Conservation (phyloP, 345 rosid genomes). For the Jatropha curcas region DNA sequence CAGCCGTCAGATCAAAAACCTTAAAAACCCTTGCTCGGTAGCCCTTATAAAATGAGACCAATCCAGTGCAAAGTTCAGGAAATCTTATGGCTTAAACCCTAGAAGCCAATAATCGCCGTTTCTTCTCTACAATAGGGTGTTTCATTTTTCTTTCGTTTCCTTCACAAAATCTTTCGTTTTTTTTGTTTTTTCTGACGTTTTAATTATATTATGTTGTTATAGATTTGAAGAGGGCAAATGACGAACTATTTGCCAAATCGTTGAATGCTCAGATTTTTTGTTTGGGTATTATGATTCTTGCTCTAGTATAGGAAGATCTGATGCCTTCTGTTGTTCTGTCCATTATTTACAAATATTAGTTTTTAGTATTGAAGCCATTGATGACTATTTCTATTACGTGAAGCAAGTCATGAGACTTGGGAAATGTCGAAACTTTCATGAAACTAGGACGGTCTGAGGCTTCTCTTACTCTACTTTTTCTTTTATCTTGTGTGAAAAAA, state of each 20-base stretch:
- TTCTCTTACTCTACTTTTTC: background rate
- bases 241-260: slow-evolving; percentile 25
- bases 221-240: slow-evolving; percentile 27
- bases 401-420: slow-evolving; percentile 22
- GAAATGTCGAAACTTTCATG: slow-evolving; percentile 32
- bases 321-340: slow-evolving; percentile 23
- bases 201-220: no score
- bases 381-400: slow-evolving; percentile 22
- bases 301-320: slow-evolving; percentile 56
- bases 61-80: no score
- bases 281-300: slow-evolving; percentile 31
- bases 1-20: background rate
- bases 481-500: background rate
- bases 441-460: slow-evolving; percentile 76
- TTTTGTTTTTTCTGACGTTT: no score
- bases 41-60: background rate
- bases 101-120: background rate
- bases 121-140: no score
- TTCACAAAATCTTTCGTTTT: background rate
- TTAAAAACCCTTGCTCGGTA: background rate
- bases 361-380: slow-evolving; percentile 23
- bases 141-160: background rate
- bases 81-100: background rate
- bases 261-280: slow-evolving; percentile 22
- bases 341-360: background rate